Percentiles rank a stretch among this genome's conserved stretches.
Conservation (phyloP, 495 filamentous ascomycete species). For the Aspergillus mulundensis region DNA sequence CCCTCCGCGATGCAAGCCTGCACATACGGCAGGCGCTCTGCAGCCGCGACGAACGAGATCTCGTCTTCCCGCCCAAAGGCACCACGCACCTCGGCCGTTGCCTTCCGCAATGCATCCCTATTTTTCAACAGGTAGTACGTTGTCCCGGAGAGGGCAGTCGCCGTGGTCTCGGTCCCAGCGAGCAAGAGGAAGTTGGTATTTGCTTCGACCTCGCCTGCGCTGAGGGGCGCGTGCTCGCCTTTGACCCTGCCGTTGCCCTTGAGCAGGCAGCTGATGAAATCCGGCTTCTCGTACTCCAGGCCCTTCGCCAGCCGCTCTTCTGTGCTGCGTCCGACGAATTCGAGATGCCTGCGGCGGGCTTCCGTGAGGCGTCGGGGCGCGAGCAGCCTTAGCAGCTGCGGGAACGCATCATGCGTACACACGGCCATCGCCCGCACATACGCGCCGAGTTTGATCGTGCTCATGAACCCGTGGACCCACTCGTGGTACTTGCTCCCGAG, state of each 20-base stretch:
- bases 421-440: no score
- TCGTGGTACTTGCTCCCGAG: no score
- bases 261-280: neutral
- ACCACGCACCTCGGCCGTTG: neutral
- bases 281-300: no score
- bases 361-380: no score
- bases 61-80: neutral
- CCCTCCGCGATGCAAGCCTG: conserved; percentile 49
- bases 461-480: no score
- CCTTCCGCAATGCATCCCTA: neutral
- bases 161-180: neutral
- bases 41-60: neutral
- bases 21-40: conserved; percentile 38
- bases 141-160: neutral
- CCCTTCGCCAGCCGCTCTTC: no score
- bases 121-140: neutral
- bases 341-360: no score
- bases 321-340: no score
- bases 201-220: neutral
- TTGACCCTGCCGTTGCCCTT: no score
- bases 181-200: neutral
- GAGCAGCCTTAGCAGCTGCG: no score
- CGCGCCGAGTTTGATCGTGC: no score
- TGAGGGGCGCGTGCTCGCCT: neutral
- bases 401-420: no score